These are phyloP conservation scores for Diutina ranongensis DNA, from an alignment of 1,139 yeast genomes.

Conservation along the genomic window DNA sequence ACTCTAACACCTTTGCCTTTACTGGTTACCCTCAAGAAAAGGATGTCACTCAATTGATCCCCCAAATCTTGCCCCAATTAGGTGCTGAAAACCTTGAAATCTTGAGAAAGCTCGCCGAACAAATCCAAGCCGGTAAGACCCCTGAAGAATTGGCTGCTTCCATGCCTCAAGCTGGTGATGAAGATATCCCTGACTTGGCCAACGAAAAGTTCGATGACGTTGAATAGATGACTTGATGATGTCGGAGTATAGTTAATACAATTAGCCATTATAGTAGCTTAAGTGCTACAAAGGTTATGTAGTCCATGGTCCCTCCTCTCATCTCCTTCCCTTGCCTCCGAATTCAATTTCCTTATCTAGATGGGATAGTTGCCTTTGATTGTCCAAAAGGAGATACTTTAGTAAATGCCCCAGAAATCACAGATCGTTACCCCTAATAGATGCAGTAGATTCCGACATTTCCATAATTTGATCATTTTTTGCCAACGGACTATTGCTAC, in stretches of 20 bases:
- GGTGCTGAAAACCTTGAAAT: constrained; percentile 93
- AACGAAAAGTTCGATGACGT: constrained; percentile 91
- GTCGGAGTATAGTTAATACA: background rate
- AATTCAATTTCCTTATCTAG: background rate
- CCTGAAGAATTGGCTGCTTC: constrained; percentile 35
- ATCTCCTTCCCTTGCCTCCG: background rate
- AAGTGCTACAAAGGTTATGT: too few species aligned
- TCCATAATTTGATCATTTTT: too few species aligned
- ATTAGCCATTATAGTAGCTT: too few species aligned
- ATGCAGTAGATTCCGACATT: too few species aligned
- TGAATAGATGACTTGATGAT: constrained; percentile 46
- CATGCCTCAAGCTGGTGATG: constrained; percentile 45
- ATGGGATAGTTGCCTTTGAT: too few species aligned
- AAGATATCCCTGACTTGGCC: constrained; percentile 86
- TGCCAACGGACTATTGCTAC: too few species aligned
- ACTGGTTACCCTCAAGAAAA: constrained; percentile 94
- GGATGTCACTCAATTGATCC: constrained; percentile 85
- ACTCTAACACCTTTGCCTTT: constrained; percentile 87
- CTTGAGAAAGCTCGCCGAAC: constrained; percentile 84
- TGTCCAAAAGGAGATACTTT: too few species aligned
- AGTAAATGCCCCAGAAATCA: too few species aligned
- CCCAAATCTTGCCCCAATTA: constrained; percentile 90
- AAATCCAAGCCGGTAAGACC: constrained; percentile 56
- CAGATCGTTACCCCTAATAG: too few species aligned
- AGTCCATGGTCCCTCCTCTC: background rate